Base-by-base conservation (phyloP, 2,329 filamentous ascomycete genomes). In the Thermothelomyces thermophilus region DNA sequence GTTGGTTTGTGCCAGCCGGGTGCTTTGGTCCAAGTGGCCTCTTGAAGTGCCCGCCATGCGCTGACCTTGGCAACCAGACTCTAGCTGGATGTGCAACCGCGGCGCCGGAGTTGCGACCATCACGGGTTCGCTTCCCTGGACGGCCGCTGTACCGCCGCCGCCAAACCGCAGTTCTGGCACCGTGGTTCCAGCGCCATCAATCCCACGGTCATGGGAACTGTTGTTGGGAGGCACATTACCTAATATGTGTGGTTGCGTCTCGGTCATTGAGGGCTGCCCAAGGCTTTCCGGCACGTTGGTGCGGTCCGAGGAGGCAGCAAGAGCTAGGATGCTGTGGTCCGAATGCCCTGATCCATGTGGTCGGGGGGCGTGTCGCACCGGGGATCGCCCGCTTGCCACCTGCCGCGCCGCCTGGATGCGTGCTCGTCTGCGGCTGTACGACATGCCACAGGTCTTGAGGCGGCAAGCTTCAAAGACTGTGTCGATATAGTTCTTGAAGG, bases 401-500 rank as follows among this genome's bases (percentile, higher is more conserved):
- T 34, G 24, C 28, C 20, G 42, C 16, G 42, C 8, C 11, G 22
- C 22, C 16, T 51, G 48, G 13, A 33, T 36, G 11, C 45, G 55
- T 9, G 20, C 35, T 13, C 36, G 50, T 37, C 45, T 34, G 14
- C 43, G 43, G 3, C 42, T 31, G 16, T 26, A 24, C 7, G 34
- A 16, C 8, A 22, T 16, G 33, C 46, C 39, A 13, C 36, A 39
- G 5, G 47, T 46, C 16, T 47, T 53, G 4, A n/a, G 8, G 13
- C 51, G 50, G 35, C 53, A 55, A 2, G 13, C 40, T 3, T 51
- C 33, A 19, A 60, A 52, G 33, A 58, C 50, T 3, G 31, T 26
- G 2, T 55, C 41, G 37, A 55, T 46, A 41, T 60, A 45, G 4
- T n/a, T 34, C 28, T 41, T 16, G 26, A 56, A 53, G 5, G 54